A percentile compares a stretch with the other conserved stretches of the same genome.
Evolutionary conservation across 2,329 filamentous ascomycete species (phyloP).

Genomic region (Keithomyces neogunnii): DNA sequence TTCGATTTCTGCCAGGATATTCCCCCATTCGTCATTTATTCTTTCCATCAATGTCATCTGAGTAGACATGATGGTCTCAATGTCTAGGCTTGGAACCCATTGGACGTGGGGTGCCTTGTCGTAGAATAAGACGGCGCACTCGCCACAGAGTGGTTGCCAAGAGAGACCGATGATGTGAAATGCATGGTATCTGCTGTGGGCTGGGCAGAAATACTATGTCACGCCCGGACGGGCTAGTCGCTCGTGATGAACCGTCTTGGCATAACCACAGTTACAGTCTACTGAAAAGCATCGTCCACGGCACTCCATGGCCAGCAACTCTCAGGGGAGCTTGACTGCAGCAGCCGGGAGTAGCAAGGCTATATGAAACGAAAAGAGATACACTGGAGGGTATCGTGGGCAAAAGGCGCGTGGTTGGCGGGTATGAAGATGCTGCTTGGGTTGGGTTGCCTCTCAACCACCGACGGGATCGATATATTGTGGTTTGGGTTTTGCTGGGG

Average conservation of each 20-base stretch:
- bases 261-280: neutral
- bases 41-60: neutral
- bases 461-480: too few species aligned
- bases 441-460: too few species aligned
- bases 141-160: conserved; percentile 23
- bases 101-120: conserved; percentile 3
- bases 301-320: conserved; percentile 13
- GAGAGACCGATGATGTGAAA: conserved; percentile 9
- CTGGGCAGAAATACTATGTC: conserved; percentile 22
- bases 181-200: conserved; percentile 19
- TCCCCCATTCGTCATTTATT: conserved; percentile 3
- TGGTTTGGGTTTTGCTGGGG: too few species aligned
- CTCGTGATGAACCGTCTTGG: conserved; percentile 14
- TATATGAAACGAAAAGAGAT: too few species aligned
- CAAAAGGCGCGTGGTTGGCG: neutral
- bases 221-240: conserved; percentile 8
- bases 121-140: conserved; percentile 23
- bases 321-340: neutral
- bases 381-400: neutral
- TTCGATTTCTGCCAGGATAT: conserved; percentile 4
- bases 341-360: neutral
- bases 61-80: conserved; percentile 4
- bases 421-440: too few species aligned
- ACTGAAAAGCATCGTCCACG: conserved; percentile 15
- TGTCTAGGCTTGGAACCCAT: conserved; percentile 16